Evolutionary conservation across 2,329 filamentous ascomycete species (phyloP).

Genomic region (Teratosphaeriaceae sp.): DNA sequence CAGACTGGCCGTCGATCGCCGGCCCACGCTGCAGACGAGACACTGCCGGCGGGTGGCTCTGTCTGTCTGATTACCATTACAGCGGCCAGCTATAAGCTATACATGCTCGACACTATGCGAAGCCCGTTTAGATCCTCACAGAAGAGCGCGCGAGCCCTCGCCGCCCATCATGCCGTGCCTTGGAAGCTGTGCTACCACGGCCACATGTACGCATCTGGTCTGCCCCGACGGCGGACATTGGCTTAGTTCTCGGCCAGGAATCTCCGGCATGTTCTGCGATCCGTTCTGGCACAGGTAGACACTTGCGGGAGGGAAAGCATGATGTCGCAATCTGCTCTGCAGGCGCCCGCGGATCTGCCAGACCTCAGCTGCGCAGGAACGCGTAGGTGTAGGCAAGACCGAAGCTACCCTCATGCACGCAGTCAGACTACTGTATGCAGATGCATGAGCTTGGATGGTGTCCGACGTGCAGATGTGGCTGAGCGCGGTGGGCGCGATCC

Average conservation of each 20-base stretch:
- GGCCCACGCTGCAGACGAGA: slow-evolving; percentile 10
- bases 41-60: slow-evolving; percentile 8
- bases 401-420: slow-evolving; percentile 19
- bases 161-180: too few species aligned
- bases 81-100: slow-evolving; percentile 3
- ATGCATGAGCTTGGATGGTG: too few species aligned
- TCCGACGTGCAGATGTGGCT: slow-evolving; percentile 13
- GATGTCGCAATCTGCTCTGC: slow-evolving; percentile 14
- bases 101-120: slow-evolving; percentile 1
- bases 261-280: too few species aligned
- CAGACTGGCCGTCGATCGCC: slow-evolving; percentile 14
- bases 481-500: slow-evolving; percentile 6
- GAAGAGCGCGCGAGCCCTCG: too few species aligned
- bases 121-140: too few species aligned
- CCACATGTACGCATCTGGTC: too few species aligned
- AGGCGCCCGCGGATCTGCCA: not conserved
- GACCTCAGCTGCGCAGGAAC: slow-evolving; percentile 7
- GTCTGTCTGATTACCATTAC: not conserved
- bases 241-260: too few species aligned
- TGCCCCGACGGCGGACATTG: too few species aligned
- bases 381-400: slow-evolving; percentile 10
- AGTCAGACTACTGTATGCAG: slow-evolving; percentile 20
- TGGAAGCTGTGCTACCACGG: too few species aligned
- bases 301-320: slow-evolving; percentile 12
- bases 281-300: too few species aligned